Evolutionary conservation across 805 yeast genomes (phyloP), one percentile per base, ranked within the genome.

Genomic region (Candida saitoana): DNA sequence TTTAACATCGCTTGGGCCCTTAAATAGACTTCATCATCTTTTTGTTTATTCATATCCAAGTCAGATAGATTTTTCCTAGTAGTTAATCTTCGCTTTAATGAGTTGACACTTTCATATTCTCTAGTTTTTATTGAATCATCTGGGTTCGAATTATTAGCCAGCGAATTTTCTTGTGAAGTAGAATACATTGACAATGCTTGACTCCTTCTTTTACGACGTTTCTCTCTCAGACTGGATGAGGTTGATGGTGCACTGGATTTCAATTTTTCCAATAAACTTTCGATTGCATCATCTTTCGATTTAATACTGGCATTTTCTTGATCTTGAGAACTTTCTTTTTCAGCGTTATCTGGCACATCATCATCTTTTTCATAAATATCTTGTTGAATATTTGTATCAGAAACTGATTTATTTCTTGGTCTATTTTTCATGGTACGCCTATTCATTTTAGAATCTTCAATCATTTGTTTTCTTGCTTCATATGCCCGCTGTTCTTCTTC

Each of bases 401-500:
- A 34, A 19, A 19, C 27, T 20, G 29, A 15, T 32, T 38, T 43
- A 48, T 6, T 29, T 38, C 9, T 43, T 49, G 18, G 44, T 44
- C 3, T 39, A 44, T 22, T 49, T 50, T 20, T 47, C 53, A 27
- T 46, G 47, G 17, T 50, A 56, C n/a, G 41, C 14, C 20, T 15
- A 14, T 41, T 40, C 8, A 38, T 35, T 22, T 45, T 43, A 17
- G 57, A 51, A 20, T 56, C 59, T 46, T 68, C 71, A 18, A 66
- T 51, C 40, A 55, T 44, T 40, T 52, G 59, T 48, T 67, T 67
- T 42, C 71, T 55, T 3, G 60, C 57, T 39, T 68, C 72, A 36
- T 66, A 63, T 0, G 61, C 62, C 30, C 64, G 72, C 48, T 80
- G 80, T 51, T 90, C 95, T 55, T 87, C 95, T 65, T 93, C 99